Evolutionary conservation across 169 alveolate species (phyloP).

Genomic region (Plasmodium gallinaceum): DNA sequence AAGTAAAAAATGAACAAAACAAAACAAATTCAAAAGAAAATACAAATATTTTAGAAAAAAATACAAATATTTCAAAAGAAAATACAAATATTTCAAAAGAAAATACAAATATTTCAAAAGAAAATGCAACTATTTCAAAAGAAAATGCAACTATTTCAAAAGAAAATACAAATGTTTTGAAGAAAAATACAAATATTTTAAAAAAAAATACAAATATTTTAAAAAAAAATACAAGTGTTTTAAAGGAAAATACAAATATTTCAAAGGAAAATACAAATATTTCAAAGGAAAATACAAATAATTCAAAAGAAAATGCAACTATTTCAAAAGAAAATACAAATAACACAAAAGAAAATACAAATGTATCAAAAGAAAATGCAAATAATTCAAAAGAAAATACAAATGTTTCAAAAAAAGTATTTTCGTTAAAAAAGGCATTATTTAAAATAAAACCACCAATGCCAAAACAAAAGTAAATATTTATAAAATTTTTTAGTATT

Average conservation of each 20-base stretch:
- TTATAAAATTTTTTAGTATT: not conserved
- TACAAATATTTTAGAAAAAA: too few relatives aligned
- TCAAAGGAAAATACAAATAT: conserved; percentile 3
- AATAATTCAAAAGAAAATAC: conserved; percentile 5
- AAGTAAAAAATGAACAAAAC: not conserved
- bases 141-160: not conserved
- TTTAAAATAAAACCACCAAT: conserved; percentile 16
- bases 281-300: not conserved
- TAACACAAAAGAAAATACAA: conserved; percentile 7
- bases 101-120: not conserved
- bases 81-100: conserved; percentile 6
- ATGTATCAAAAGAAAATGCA: not conserved
- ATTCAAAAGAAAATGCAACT: conserved; percentile 6
- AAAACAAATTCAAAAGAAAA: not conserved
- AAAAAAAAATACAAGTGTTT: too few relatives aligned
- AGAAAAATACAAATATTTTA: conserved; percentile 3
- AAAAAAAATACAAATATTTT: not conserved
- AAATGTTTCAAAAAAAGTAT: not conserved
- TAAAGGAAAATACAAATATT: too few relatives aligned
- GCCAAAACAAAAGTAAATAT: not conserved
- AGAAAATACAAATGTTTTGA: conserved; percentile 1
- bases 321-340: not conserved
- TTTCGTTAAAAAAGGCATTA: not conserved
- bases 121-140: conserved; percentile 3
- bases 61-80: not conserved